Percentiles rank a stretch among this genome's conserved stretches.
Evolutionary conservation across 2,329 filamentous ascomycete species (phyloP).

Genomic region (Zalaria obscura): DNA sequence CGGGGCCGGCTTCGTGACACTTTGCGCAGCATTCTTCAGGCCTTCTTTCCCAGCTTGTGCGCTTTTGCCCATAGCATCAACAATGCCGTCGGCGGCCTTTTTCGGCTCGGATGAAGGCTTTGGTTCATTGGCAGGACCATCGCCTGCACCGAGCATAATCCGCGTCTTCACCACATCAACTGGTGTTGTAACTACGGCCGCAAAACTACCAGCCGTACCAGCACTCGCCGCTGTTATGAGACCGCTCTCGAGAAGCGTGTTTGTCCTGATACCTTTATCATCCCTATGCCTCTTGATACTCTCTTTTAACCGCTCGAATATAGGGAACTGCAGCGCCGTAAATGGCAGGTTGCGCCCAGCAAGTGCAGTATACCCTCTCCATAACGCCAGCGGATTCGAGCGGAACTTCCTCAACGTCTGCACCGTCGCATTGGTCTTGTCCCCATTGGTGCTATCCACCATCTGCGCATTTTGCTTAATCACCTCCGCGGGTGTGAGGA

Average conservation of each 20-base stretch:
- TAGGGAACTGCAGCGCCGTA: constrained; percentile 75
- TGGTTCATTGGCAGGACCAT: constrained; percentile 13
- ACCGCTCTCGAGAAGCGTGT: constrained; percentile 49
- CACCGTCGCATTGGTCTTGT: constrained; percentile 34
- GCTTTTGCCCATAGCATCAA: constrained; percentile 27
- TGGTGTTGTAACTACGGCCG: constrained; percentile 73
- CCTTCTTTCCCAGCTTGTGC: constrained; percentile 16
- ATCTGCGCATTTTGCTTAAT: constrained; percentile 93
- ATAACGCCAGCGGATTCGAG: constrained; percentile 40
- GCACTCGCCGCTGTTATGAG: constrained; percentile 60
- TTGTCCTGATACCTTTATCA: constrained; percentile 19
- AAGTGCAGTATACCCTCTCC: constrained; percentile 66
- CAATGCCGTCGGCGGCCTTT: constrained; percentile 11
- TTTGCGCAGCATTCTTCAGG: constrained; percentile 17
- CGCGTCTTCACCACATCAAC: constrained; percentile 82
- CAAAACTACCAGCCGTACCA: constrained; percentile 56
- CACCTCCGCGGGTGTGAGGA: constrained; percentile 79
- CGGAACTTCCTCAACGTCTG: constrained; percentile 43
- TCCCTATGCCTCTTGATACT: constrained; percentile 34
- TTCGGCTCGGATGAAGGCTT: constrained; percentile 3
- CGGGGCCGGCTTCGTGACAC: constrained; percentile 16
- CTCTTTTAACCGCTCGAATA: constrained; percentile 60
- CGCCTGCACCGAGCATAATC: constrained; percentile 61
- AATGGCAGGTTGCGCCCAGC: constrained; percentile 75
- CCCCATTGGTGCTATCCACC: constrained; percentile 33